These are phyloP conservation scores for Xylaria venustula DNA, from an alignment of 495 filamentous ascomycete genomes.

Conservation along the genomic window DNA sequence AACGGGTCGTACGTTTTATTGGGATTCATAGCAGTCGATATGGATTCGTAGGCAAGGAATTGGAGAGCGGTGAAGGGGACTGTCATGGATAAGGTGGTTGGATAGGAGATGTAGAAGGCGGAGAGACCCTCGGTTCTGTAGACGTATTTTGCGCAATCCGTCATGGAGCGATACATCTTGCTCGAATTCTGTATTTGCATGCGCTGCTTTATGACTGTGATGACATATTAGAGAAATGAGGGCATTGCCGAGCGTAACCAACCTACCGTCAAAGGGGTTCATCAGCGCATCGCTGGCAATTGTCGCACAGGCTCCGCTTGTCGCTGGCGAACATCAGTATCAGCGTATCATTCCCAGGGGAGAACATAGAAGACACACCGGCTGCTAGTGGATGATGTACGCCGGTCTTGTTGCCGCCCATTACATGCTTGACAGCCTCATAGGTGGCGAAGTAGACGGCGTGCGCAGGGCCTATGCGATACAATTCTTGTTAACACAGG, in stretches of 20 bases:
- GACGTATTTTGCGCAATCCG: constrained; percentile 80
- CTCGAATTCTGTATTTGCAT: constrained; percentile 98
- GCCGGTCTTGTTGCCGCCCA: constrained; percentile 85
- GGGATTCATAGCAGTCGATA: constrained; percentile 91
- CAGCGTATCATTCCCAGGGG: constrained; percentile 2
- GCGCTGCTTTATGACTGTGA: constrained; percentile 92
- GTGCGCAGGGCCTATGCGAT: constrained; percentile 78
- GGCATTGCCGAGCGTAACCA: background rate
- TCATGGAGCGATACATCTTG: constrained; percentile 73
- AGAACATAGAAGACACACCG: constrained; percentile 51
- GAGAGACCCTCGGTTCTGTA: constrained; percentile 83
- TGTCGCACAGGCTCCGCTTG: constrained; percentile 89
- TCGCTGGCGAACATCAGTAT: constrained; percentile 52
- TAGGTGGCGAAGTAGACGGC: constrained; percentile 98
- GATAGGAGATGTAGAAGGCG: constrained; percentile 98
- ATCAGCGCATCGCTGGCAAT: constrained; percentile 97
- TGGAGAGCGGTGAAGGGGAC: constrained; percentile 96
- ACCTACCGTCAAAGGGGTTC: constrained; percentile 97
- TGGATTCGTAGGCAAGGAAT: constrained; percentile 94
- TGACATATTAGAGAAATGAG: constrained; percentile 20
- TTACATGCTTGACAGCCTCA: constrained; percentile 91
- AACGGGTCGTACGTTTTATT: constrained; percentile 79
- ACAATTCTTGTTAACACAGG: constrained; percentile 1
- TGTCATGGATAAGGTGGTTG: constrained; percentile 97
- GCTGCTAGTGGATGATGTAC: constrained; percentile 93